phyloP scores from a whole-genome alignment of 345 rosid species.

The Eucalyptus decipiens region DNA sequence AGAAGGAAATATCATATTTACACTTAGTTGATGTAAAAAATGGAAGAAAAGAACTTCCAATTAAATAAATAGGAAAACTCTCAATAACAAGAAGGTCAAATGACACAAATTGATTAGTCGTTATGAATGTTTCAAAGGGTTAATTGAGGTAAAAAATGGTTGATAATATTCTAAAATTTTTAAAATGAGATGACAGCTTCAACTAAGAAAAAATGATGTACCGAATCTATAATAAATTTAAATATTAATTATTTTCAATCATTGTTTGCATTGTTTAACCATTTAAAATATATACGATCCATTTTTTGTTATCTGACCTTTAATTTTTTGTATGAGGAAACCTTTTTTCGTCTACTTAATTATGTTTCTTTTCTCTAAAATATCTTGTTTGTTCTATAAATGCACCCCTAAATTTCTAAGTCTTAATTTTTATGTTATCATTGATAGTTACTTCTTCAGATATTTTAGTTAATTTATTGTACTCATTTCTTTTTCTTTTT shows the following conservation, averaged over 20 bases:
- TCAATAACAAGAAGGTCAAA: background rate
- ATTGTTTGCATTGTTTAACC: background rate
- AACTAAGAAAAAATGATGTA: background rate
- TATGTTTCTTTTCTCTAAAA: background rate
- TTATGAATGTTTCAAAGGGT: background rate
- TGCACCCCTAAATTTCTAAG: background rate
- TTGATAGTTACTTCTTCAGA: slow-evolving; percentile 1
- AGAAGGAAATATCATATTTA: too few relatives aligned
- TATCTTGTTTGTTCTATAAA: background rate
- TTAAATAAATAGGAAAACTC: background rate
- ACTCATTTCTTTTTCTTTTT: background rate
- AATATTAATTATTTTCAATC: background rate
- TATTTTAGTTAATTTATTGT: slow-evolving; percentile 18
- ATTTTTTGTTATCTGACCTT: background rate
- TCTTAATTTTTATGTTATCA: too few relatives aligned
- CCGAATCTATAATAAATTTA: background rate
- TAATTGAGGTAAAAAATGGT: background rate
- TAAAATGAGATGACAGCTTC: background rate
- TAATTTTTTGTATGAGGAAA: background rate
- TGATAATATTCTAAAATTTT: too few relatives aligned
- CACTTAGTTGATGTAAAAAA: background rate
- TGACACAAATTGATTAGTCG: background rate
- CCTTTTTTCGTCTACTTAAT: background rate
- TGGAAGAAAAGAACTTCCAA: too few relatives aligned
- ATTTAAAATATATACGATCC: background rate